Evolutionary conservation across 2,329 filamentous ascomycete species (phyloP).

Genomic region (Fusarium virguliforme): DNA sequence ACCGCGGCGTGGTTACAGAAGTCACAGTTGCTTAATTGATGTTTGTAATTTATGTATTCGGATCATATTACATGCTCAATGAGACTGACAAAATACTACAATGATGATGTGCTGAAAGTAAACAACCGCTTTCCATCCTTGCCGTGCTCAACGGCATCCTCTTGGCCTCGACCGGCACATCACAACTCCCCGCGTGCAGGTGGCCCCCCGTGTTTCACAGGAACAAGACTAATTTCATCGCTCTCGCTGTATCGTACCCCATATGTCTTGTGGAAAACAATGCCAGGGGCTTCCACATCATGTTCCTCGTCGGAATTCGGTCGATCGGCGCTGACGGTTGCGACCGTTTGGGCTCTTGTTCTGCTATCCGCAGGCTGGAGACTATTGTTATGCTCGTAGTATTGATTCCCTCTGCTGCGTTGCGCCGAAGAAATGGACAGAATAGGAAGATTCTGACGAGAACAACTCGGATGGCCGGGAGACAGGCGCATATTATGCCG

Average conservation of each 20-base stretch:
- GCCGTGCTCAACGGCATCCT: too few species aligned
- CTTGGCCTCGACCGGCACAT: rapidly evolving
- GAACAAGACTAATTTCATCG: slow-evolving; percentile 16
- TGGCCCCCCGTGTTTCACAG: background rate
- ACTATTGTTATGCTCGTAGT: background rate
- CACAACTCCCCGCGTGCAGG: background rate
- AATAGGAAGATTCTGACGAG: background rate
- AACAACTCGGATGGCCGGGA: background rate
- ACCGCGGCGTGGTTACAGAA: too few species aligned
- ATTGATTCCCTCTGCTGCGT: slow-evolving; percentile 10
- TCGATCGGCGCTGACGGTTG: background rate
- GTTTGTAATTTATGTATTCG: too few species aligned
- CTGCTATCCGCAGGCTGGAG: background rate
- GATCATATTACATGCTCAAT: too few species aligned
- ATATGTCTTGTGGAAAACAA: slow-evolving; percentile 2
- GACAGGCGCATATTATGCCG: slow-evolving; percentile 12
- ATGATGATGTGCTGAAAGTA: too few species aligned
- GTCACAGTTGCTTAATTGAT: too few species aligned
- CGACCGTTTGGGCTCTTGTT: background rate
- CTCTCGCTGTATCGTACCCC: slow-evolving; percentile 16
- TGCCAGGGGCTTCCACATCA: background rate
- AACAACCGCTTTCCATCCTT: background rate
- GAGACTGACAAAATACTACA: background rate
- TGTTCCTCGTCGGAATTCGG: background rate
- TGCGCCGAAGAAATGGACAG: background rate